Evolutionary conservation across 2,329 filamentous ascomycete genomes (phyloP).

Genomic region (Fusarium foetens): DNA sequence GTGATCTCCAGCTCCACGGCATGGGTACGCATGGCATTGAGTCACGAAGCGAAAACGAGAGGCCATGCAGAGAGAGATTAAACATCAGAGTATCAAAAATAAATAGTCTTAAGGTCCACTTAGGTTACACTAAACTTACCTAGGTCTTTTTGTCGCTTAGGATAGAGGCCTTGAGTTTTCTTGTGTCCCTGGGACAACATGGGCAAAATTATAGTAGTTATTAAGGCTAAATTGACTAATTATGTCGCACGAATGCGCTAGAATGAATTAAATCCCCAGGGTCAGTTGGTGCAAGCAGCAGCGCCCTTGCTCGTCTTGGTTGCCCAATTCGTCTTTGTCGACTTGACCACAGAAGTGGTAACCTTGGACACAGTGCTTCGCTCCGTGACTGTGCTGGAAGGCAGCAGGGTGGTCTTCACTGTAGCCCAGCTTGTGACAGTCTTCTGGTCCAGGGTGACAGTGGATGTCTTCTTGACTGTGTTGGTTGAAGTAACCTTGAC

Average conservation of each 20-base stretch:
- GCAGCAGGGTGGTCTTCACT: conserved; percentile 39
- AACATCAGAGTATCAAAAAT: neutral
- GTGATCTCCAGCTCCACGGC: conserved; percentile 27
- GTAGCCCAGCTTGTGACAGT: conserved; percentile 36
- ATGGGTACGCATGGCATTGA: conserved; percentile 8
- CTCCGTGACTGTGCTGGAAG: conserved; percentile 29
- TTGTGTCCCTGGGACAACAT: neutral
- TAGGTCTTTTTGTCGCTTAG: neutral
- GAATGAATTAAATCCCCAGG: neutral
- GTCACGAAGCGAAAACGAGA: neutral
- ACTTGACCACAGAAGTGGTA: conserved; percentile 26
- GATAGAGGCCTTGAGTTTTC: neutral
- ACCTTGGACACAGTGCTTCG: conserved; percentile 29
- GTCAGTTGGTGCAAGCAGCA: conserved; percentile 20
- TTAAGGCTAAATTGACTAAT: neutral
- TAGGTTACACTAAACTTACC: neutral
- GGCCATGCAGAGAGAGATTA: neutral
- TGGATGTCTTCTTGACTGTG: conserved; percentile 27
- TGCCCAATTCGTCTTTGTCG: conserved; percentile 24
- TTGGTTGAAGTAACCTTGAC: conserved; percentile 25
- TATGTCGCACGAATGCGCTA: neutral
- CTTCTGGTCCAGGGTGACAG: neutral
- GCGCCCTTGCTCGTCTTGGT: conserved; percentile 33
- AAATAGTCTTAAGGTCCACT: neutral
- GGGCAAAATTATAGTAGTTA: neutral